Base-by-base conservation (phyloP, 2,329 filamentous ascomycete species). In the Plenodomus lindquistii region DNA sequence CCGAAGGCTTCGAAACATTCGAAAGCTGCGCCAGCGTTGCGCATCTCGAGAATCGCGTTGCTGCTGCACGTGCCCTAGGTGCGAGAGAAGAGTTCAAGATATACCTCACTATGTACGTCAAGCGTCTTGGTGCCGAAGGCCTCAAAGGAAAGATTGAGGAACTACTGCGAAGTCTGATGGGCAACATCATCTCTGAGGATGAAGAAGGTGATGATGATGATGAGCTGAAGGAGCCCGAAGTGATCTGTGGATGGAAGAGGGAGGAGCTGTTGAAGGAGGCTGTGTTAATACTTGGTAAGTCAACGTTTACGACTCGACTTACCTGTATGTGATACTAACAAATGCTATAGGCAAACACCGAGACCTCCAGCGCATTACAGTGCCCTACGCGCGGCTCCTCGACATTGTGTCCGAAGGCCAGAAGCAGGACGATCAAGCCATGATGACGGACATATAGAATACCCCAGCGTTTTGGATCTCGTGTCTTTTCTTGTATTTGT, bases 71-170 rank as follows among this genome's bases (percentile, higher is more conserved):
- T 67, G 87, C 90, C 50, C 77, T 99, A 1, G 89, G 88, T 3
- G 88, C 94, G 0, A 88, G 85, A 61, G 92, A 97, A 49, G 94
- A 99, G 70, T 99, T 97, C 75, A 85, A 91, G 48, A 79, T 96
- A 1, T 97, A 97, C 66, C 77, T 99, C n/a, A 88, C 91, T 65
- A 97, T 97, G 91, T 99, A 99, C 66, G 93, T 92, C 3, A 97
- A 97, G 76, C 86, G 94, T 0, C 83, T 99, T 5, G 94, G 94
- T 1, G 91, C 91, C 0, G 95, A 99, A 71, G 91, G 91, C 0
- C 77, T 93, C 42, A 85, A 87, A 59, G 81, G 84, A 47, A 99
- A 99, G 75, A 91, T 97, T 2, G 93, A 97, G 69, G 95, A 99
- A 75, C 78, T 99, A 9, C 77, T 97, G 21, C 87, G 90, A 59